phyloP scores from a whole-genome alignment of 352 stramenopile species.

The Pseudoperonospora humuli region DNA sequence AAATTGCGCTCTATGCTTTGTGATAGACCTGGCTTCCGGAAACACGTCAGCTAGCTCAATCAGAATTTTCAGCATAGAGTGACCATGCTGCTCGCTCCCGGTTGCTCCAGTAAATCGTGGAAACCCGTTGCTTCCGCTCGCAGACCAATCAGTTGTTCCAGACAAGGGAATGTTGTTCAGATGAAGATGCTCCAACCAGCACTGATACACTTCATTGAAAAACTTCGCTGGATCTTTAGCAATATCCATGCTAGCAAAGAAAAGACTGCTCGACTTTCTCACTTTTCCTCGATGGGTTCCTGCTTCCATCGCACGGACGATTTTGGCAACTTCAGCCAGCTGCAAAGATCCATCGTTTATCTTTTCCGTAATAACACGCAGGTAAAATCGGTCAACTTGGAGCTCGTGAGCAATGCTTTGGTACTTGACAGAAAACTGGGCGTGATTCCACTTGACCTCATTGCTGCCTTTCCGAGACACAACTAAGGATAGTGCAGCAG shows the following conservation, averaged over 20 bases:
- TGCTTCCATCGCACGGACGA: constrained; percentile 29
- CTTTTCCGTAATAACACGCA: constrained; percentile 59
- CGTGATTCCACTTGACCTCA: constrained; percentile 56
- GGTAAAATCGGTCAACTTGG: constrained; percentile 55
- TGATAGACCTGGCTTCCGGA: constrained; percentile 38
- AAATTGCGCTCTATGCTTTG: constrained; percentile 39
- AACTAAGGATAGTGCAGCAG: constrained; percentile 16
- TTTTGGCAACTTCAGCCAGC: constrained; percentile 41
- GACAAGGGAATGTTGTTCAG: constrained; percentile 32
- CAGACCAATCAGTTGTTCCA: constrained; percentile 26
- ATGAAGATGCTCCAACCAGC: constrained; percentile 71
- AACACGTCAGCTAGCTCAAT: constrained; percentile 60
- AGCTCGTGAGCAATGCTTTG: constrained; percentile 54
- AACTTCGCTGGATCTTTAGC: constrained; percentile 47
- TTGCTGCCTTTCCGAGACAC: constrained; percentile 15
- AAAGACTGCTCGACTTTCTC: constrained; percentile 43
- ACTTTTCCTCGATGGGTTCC: constrained; percentile 33
- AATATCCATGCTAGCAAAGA: constrained; percentile 63
- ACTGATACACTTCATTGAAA: constrained; percentile 77
- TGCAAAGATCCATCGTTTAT: constrained; percentile 67
- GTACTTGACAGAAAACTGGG: constrained; percentile 60
- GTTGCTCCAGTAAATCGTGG: constrained; percentile 14
- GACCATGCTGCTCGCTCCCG: constrained; percentile 36
- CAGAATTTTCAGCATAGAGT: constrained; percentile 61
- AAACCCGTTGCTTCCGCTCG: constrained; percentile 26